Evolutionary conservation across 495 filamentous ascomycete genomes (phyloP), one percentile per base, ranked within the genome.

Genomic region (Penicillium angulare): DNA sequence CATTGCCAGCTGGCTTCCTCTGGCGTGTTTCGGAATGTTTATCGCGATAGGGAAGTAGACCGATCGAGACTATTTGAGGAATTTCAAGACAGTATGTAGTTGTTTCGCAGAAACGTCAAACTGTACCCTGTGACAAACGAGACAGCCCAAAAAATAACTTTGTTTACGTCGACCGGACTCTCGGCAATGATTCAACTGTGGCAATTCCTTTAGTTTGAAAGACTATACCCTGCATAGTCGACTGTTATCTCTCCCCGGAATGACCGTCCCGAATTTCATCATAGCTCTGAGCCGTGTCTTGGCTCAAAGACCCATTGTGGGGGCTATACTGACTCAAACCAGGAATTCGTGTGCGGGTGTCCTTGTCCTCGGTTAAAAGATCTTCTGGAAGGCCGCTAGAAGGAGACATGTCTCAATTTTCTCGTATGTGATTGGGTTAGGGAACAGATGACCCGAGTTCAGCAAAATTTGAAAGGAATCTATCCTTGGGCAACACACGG

Each of bases 311-410:
- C 27, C 2, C 7, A 15, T 18, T 26, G 45, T 48, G 45, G 45
- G 32, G 45, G 22, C 31, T 13, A 18, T 17, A n/a, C 12, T 38
- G 45, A 48, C 32, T 48, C 45, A 43, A 46, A 32, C 15, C 10
- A 13, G 45, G 22, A 18, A 36, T 21, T 5, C 32, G 22, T 27
- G 23, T 16, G 22, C 27, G 27, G n/a, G n/a, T n/a, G n/a, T n/a
- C n/a, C n/a, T 31, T 8, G 20, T 18, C 13, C 32, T 51, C 50
- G 50, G 42, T 38, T 33, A 47, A 18, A 24, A 42, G 44, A n/a
- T 17, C 18, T 63, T 59, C 60, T 52, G 17, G 60, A 63, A 63
- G 29, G 52, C 21, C 53, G 50, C 53, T 63, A 60, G 60, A 63
- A 59, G 41, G 26, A 8, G 8, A 7, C 1, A 18, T 49, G 45